Percentiles rank a stretch among this genome's conserved stretches.
Conservation (phyloP, 1,284 basidiomycete species). For the Schizopora paradoxa region DNA sequence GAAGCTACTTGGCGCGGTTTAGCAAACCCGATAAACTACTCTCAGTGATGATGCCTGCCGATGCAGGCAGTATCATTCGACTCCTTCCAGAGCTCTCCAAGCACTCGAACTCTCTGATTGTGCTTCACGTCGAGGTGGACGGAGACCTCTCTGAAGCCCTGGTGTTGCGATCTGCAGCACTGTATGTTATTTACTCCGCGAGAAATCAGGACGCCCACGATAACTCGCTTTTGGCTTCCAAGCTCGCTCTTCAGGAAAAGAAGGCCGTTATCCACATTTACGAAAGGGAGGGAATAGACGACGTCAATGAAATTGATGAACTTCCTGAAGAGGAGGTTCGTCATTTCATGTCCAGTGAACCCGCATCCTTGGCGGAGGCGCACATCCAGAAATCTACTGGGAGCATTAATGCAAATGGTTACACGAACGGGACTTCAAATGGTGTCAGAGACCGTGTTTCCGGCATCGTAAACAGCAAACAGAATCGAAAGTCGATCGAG, state of each 20-base stretch:
- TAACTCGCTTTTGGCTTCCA: slow-evolving; percentile 62
- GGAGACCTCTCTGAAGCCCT: slow-evolving; percentile 55
- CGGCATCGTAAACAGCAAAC: slow-evolving; percentile 32
- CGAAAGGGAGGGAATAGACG: slow-evolving; percentile 36
- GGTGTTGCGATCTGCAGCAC: slow-evolving; percentile 50
- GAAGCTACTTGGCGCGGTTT: slow-evolving; percentile 45
- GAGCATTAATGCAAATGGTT: slow-evolving; percentile 23
- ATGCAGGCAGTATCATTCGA: slow-evolving; percentile 42
- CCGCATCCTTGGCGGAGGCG: slow-evolving; percentile 23
- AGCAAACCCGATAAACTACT: slow-evolving; percentile 37
- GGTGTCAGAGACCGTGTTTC: slow-evolving; percentile 27
- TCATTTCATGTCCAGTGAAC: slow-evolving; percentile 49
- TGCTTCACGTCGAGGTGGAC: slow-evolving; percentile 50
- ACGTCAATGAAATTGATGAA: slow-evolving; percentile 45
- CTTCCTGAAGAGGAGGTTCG: slow-evolving; percentile 55
- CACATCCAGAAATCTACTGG: slow-evolving; percentile 15
- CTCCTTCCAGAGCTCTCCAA: slow-evolving; percentile 55
- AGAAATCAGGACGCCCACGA: slow-evolving; percentile 65
- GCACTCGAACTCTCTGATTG: slow-evolving; percentile 47
- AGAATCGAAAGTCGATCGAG: slow-evolving; percentile 22
- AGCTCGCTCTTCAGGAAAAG: slow-evolving; percentile 53
- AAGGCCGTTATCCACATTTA: slow-evolving; percentile 81
- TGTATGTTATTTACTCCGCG: slow-evolving; percentile 59
- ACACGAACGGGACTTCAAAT: slow-evolving; percentile 28
- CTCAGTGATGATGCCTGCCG: slow-evolving; percentile 47